phyloP scores from a whole-genome alignment of 306 rosid species.

The Luffa acutangula region DNA sequence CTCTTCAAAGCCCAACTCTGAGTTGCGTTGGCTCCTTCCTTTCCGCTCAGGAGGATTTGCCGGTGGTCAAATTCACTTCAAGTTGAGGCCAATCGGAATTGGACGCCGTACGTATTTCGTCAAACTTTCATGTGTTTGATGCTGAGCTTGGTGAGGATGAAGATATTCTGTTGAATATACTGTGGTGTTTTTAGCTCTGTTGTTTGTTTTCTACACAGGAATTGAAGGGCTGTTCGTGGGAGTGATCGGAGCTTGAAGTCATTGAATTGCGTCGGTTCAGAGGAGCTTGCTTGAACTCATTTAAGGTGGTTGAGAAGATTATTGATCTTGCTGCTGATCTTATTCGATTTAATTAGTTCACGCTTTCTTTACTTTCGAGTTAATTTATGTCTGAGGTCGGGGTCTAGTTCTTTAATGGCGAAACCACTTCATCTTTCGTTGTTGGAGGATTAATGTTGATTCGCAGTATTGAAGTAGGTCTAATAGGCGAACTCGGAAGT shows the following conservation, averaged over 20 bases:
- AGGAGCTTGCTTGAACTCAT: constrained; percentile 6
- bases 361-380: neutral
- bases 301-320: constrained; percentile 3
- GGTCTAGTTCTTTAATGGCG: neutral
- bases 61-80: neutral
- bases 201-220: neutral
- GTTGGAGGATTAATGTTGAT: neutral
- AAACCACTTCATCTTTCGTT: neutral
- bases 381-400: neutral
- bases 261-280: neutral
- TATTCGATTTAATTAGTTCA: constrained; percentile 1
- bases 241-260: neutral
- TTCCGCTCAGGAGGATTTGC: neutral
- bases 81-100: neutral
- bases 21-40: neutral
- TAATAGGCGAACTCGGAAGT: neutral
- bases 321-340: constrained; percentile 1
- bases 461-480: neutral
- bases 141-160: neutral
- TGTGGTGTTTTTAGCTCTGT: neutral
- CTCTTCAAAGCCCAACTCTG: neutral
- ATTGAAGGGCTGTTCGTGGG: neutral
- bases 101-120: neutral
- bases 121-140: neutral
- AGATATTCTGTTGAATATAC: neutral